phyloP scores from a whole-genome alignment of 2,329 filamentous ascomycete species.

The Cyanodermella asteris region DNA sequence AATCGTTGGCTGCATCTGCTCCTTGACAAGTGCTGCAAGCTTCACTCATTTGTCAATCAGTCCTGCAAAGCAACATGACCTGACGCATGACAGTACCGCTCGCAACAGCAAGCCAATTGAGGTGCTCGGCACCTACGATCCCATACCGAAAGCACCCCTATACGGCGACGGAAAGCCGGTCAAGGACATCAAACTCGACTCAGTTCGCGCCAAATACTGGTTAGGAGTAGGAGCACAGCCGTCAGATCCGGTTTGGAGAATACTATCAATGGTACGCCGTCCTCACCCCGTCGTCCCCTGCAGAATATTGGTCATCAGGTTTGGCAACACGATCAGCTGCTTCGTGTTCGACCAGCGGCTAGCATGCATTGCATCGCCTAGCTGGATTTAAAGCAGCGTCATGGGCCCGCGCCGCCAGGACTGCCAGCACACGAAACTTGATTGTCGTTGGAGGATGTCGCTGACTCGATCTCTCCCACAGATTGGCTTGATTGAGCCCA shows the following conservation, averaged over 20 bases:
- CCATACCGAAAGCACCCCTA: slow-evolving; percentile 38
- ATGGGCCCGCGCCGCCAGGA: too few relatives aligned
- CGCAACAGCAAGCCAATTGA: slow-evolving; percentile 77
- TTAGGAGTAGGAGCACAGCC: slow-evolving; percentile 91
- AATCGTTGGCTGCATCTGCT: background rate
- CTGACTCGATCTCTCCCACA: too few relatives aligned
- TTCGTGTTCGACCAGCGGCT: too few relatives aligned
- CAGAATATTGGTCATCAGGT: too few relatives aligned
- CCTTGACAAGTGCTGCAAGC: slow-evolving; percentile 1
- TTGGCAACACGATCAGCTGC: too few relatives aligned
- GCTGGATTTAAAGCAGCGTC: too few relatives aligned
- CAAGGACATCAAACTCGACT: slow-evolving; percentile 83
- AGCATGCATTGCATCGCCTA: too few relatives aligned
- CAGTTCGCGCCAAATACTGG: slow-evolving; percentile 73
- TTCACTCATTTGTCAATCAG: too few relatives aligned
- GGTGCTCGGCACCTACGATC: slow-evolving; percentile 65
- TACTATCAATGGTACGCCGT: slow-evolving; percentile 53
- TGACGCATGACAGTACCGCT: slow-evolving; percentile 39
- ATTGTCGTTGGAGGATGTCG: too few relatives aligned
- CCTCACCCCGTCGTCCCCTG: too few relatives aligned
- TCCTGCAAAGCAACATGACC: too few relatives aligned
- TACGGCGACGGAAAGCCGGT: slow-evolving; percentile 47
- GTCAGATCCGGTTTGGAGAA: slow-evolving; percentile 67
- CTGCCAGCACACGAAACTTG: too few relatives aligned
- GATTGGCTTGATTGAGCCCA: slow-evolving; percentile 22